phyloP scores from a whole-genome alignment of 768 basidiomycete genomes.

The Pleurotus ostreatus region DNA sequence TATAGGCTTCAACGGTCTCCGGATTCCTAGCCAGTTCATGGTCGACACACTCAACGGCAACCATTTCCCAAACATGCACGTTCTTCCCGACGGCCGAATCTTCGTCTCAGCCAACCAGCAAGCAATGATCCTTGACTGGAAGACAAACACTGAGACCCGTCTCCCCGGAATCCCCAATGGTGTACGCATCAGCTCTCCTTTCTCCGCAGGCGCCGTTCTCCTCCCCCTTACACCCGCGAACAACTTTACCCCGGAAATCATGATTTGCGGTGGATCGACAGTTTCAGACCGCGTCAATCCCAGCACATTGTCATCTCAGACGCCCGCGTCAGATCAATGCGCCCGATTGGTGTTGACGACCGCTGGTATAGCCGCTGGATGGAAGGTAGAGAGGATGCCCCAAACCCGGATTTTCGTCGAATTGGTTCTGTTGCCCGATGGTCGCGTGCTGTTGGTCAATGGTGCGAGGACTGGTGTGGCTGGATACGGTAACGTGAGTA shows the following conservation, averaged over 20 bases:
- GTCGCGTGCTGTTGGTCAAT: constrained; percentile 37
- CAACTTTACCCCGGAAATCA: constrained; percentile 38
- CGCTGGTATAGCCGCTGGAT: constrained; percentile 37
- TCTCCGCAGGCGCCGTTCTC: constrained; percentile 33
- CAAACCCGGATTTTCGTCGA: constrained; percentile 35
- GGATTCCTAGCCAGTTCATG: constrained; percentile 12
- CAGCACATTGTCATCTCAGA: constrained; percentile 28
- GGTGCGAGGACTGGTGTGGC: constrained; percentile 40
- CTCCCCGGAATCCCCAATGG: constrained; percentile 42
- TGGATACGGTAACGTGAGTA: constrained; percentile 27
- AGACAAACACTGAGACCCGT: constrained; percentile 31
- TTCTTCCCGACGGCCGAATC: constrained; percentile 37
- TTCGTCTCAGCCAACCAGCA: constrained; percentile 38
- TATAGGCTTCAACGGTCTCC: constrained; percentile 18
- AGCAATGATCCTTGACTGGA: constrained; percentile 38
- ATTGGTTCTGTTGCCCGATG: constrained; percentile 34
- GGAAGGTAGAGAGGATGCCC: constrained; percentile 42
- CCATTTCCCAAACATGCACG: constrained; percentile 21
- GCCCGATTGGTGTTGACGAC: constrained; percentile 36
- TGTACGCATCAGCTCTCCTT: constrained; percentile 38
- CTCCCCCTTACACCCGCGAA: constrained; percentile 32
- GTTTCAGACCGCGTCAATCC: constrained; percentile 25
- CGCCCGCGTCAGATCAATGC: constrained; percentile 40
- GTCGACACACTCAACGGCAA: constrained; percentile 13
- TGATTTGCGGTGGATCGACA: constrained; percentile 43